Base-by-base conservation (phyloP, 192 early-diverging fungal species). In the Oehlia diaphana region DNA sequence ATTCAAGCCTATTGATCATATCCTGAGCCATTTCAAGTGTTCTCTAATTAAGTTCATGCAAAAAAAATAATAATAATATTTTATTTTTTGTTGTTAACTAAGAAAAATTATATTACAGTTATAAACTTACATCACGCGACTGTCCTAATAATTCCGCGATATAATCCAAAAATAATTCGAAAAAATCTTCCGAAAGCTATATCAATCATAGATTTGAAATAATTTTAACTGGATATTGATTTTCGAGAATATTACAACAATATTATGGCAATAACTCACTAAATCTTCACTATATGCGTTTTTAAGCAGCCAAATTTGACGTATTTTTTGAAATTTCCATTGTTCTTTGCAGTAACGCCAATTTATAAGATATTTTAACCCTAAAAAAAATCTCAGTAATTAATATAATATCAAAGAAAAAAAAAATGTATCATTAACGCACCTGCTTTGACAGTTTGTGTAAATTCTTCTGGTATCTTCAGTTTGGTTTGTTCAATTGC, bases 291-390 rank as follows among this genome's bases (percentile, higher is more conserved):
- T 71, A 49, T 85, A 85, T 71, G 82, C 81, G 50, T 82, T 62
- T 64, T 79, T 82, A 31, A 85, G 61, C 44, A 85, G 44, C 84
- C 84, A 85, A 14, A 85, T 81, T 66, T 85, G 84, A 14, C 81
- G 81, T 23, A 81, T 33, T 78, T 85, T 85, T 72, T 85, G 84
- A 65, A 85, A 85, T 73, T 85, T 85, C 84, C 84, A 85, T 53
- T 78, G 76, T 19, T 63, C 78, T 31, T 65, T 80, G 39, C 75
- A 68, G 39, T 63, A 70, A 69, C 81, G 81, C 83, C 83, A 84
- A 16, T 78, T 81, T 4, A 82, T 65, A 35, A 84, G 63, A 67
- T 84, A 84, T 58, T 78, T 69, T 72, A 84, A 73, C 2, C 81
- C 83, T 84, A 78, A 16, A 76, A 33, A 62, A 61, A 71, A 31